A percentile compares a stretch with the other conserved stretches of the same genome.
These are phyloP conservation scores for Umbilicaria muhlenbergii DNA, from an alignment of 495 filamentous ascomycete species.

Conservation along the genomic window DNA sequence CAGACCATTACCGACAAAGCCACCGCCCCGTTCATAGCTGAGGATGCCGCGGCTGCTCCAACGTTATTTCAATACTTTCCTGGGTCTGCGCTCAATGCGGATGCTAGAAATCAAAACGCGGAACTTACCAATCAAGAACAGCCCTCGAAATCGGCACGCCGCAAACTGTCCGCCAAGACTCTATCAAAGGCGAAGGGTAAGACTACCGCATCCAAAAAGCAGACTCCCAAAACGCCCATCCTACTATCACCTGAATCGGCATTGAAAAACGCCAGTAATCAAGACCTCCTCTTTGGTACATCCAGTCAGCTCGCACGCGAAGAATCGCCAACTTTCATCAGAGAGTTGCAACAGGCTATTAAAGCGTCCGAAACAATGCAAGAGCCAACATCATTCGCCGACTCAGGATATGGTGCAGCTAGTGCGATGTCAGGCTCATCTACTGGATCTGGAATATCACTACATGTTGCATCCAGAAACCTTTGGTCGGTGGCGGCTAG, in stretches of 20 bases:
- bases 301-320: conserved; percentile 76
- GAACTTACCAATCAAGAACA: conserved; percentile 1
- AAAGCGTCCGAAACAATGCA: conserved; percentile 33
- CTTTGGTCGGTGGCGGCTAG: conserved; percentile 59
- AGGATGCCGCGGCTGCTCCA: conserved; percentile 14
- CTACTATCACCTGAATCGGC: conserved; percentile 64
- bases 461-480: conserved; percentile 20
- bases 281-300: conserved; percentile 82
- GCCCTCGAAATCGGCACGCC: conserved; percentile 11
- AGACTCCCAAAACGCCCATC: conserved; percentile 26
- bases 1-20: conserved; percentile 77
- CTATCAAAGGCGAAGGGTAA: conserved; percentile 18
- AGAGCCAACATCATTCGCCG: background rate
- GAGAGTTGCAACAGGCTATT: conserved; percentile 56
- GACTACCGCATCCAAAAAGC: conserved; percentile 22
- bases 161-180: conserved; percentile 12
- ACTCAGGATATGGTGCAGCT: background rate
- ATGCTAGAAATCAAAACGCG: background rate
- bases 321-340: conserved; percentile 51
- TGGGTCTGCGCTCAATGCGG: background rate
- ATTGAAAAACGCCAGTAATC: conserved; percentile 45
- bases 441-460: conserved; percentile 11
- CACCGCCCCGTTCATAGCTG: conserved; percentile 51
- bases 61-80: conserved; percentile 21
- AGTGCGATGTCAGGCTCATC: background rate